These are phyloP conservation scores for Pythium dissotocum DNA, from an alignment of 352 stramenopile genomes.

Conservation along the genomic window DNA sequence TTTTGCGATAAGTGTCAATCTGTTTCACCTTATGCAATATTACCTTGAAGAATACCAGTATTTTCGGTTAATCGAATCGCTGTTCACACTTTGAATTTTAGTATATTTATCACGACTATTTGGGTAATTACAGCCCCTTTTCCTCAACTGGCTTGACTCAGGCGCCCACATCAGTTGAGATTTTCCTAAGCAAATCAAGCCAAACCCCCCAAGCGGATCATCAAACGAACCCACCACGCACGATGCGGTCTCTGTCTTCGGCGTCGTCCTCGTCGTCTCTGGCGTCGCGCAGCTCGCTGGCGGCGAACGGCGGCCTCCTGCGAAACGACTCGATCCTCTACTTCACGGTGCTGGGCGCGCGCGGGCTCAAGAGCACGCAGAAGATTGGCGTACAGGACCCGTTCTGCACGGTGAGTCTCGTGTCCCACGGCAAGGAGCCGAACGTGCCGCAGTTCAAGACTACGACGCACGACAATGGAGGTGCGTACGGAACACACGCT, in stretches of 20 bases:
- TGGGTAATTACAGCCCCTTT: neutral
- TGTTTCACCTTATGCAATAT: too few relatives aligned
- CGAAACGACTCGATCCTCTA: slow-evolving; percentile 76
- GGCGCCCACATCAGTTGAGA: neutral
- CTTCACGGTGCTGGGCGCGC: slow-evolving; percentile 61
- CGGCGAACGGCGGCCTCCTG: slow-evolving; percentile 31
- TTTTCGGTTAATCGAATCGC: too few relatives aligned
- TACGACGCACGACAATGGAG: slow-evolving; percentile 73
- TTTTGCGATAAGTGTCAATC: too few relatives aligned
- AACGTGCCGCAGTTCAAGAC: slow-evolving; percentile 67
- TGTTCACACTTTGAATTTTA: too few relatives aligned
- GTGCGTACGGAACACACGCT: slow-evolving; percentile 16
- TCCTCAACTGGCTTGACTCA: neutral
- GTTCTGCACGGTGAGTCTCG: slow-evolving; percentile 64
- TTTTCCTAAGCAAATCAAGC: slow-evolving; percentile 1
- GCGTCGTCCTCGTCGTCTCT: slow-evolving; percentile 16
- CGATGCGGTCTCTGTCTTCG: neutral
- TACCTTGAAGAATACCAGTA: too few relatives aligned
- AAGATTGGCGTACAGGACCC: slow-evolving; percentile 73
- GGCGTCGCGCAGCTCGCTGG: slow-evolving; percentile 19
- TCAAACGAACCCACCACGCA: neutral
- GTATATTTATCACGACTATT: neutral
- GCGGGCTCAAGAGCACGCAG: slow-evolving; percentile 71
- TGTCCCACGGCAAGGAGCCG: slow-evolving; percentile 51
- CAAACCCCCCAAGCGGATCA: neutral